A percentile compares a stretch with the other conserved stretches of the same genome.
Conservation (phyloP, 108 stramenopile species). For the Nitzschia sp. region DNA sequence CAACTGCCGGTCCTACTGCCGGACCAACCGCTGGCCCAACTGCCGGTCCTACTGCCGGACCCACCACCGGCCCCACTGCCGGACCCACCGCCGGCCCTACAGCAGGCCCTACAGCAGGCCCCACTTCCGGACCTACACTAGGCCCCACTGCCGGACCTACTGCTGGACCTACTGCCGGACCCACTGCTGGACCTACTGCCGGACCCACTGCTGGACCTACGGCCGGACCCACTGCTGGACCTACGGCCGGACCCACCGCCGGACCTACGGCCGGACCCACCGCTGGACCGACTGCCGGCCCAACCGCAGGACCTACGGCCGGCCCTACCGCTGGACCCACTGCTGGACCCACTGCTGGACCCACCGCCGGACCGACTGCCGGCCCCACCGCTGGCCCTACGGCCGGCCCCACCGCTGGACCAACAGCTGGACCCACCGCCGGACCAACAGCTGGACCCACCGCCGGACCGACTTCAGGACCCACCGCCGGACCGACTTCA, state of each 20-base stretch:
- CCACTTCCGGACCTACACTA: conserved; percentile 24
- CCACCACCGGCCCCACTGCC: conserved; percentile 6
- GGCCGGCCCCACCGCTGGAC: conserved; percentile 7
- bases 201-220: conserved; percentile 7
- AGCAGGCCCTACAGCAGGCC: conserved; percentile 8
- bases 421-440: conserved; percentile 8
- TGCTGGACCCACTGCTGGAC: conserved; percentile 1
- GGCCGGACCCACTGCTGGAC: conserved; percentile 1
- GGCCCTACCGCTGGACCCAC: conserved; percentile 8
- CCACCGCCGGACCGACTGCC: conserved; percentile 7
- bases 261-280: conserved; percentile 4
- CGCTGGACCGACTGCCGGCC: neutral
- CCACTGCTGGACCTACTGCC: conserved; percentile 2
- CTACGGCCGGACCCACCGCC: conserved; percentile 2
- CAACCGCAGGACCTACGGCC: conserved; percentile 1
- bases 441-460: conserved; percentile 4
- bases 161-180: neutral
- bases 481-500: conserved; percentile 1
- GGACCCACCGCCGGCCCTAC: conserved; percentile 13
- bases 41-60: conserved; percentile 5
- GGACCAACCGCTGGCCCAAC: conserved; percentile 14
- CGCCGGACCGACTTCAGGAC: neutral
- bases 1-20: conserved; percentile 3
- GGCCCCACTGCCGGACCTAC: conserved; percentile 10
- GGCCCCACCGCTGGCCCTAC: neutral